These are phyloP conservation scores for Naganishia friedmannii DNA, from an alignment of 768 basidiomycete genomes.

Conservation along the genomic window DNA sequence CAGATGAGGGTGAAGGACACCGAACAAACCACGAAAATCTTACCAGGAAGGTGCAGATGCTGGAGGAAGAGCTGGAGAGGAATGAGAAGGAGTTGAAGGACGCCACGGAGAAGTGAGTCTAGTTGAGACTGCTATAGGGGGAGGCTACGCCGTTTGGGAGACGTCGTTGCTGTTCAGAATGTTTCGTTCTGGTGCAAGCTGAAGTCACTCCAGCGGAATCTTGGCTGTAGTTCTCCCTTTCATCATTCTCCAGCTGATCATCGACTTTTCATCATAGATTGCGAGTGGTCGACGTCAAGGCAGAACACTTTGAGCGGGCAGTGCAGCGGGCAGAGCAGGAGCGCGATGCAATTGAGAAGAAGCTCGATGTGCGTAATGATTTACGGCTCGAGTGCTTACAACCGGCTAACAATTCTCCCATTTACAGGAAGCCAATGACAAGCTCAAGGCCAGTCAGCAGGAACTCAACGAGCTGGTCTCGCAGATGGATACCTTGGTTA, in stretches of 20 bases:
- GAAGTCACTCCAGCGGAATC: not conserved
- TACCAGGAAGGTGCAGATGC: constrained; percentile 75
- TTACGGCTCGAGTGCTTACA: not conserved
- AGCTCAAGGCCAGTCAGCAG: constrained; percentile 68
- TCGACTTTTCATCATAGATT: constrained; percentile 59
- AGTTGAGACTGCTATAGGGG: not conserved
- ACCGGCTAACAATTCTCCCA: not conserved
- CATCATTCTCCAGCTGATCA: not conserved
- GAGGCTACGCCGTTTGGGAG: not conserved
- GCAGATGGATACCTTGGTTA: constrained; percentile 65
- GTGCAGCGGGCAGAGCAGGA: constrained; percentile 82
- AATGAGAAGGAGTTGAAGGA: constrained; percentile 97
- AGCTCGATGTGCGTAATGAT: constrained; percentile 70
- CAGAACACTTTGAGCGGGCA: constrained; percentile 95
- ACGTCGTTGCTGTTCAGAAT: not conserved
- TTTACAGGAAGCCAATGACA: constrained; percentile 49
- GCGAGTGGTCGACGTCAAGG: constrained; percentile 95
- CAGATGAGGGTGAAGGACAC: constrained; percentile 67
- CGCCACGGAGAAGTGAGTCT: constrained; percentile 88
- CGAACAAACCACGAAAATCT: constrained; percentile 72
- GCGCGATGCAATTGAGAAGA: constrained; percentile 88
- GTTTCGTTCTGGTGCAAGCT: not conserved
- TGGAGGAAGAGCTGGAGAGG: constrained; percentile 92
- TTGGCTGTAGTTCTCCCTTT: not conserved
- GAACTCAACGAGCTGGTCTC: constrained; percentile 80